Evolutionary conservation across 83 land plant genomes (phyloP).

Genomic region (Picea engelmannii): DNA sequence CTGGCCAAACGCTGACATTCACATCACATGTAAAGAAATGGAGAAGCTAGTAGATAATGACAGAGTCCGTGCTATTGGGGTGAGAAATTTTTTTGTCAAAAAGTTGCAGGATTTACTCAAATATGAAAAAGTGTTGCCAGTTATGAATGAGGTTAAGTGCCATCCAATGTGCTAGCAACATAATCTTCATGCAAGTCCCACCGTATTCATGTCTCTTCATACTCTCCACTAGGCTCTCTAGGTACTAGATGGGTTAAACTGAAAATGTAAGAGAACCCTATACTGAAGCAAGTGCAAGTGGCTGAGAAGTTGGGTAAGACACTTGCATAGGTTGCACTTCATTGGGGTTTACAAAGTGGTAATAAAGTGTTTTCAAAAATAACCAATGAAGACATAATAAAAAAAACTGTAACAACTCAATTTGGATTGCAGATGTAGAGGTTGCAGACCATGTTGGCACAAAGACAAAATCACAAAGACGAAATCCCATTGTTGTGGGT

Average conservation of each 20-base stretch:
- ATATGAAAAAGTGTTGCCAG: conserved; percentile 68
- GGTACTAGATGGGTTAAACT: conserved; percentile 47
- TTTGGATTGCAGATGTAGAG: no score
- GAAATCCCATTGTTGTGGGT: no score
- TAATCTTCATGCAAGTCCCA: no score
- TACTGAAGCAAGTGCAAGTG: conserved; percentile 37
- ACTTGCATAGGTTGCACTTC: conserved; percentile 79
- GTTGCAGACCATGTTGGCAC: no score
- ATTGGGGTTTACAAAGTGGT: conserved; percentile 88
- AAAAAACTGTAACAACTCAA: conserved; percentile 33
- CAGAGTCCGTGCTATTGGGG: conserved; percentile 81
- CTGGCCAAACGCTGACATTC: conserved; percentile 79
- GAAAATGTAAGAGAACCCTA: conserved; percentile 52
- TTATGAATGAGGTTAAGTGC: conserved; percentile 86
- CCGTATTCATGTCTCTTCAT: conserved; percentile 78
- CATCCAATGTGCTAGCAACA: conserved; percentile 71
- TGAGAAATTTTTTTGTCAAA: conserved; percentile 79
- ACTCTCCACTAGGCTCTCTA: conserved; percentile 87
- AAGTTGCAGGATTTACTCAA: conserved; percentile 62
- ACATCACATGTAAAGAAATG: conserved; percentile 87
- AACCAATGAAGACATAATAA: conserved; percentile 59
- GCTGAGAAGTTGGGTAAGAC: conserved; percentile 52
- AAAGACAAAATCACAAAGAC: no score
- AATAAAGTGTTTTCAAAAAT: conserved; percentile 83
- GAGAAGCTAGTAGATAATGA: conserved; percentile 68